These are phyloP conservation scores for Penicillium olsonii DNA, from an alignment of 2,329 filamentous ascomycete genomes.

Conservation along the genomic window DNA sequence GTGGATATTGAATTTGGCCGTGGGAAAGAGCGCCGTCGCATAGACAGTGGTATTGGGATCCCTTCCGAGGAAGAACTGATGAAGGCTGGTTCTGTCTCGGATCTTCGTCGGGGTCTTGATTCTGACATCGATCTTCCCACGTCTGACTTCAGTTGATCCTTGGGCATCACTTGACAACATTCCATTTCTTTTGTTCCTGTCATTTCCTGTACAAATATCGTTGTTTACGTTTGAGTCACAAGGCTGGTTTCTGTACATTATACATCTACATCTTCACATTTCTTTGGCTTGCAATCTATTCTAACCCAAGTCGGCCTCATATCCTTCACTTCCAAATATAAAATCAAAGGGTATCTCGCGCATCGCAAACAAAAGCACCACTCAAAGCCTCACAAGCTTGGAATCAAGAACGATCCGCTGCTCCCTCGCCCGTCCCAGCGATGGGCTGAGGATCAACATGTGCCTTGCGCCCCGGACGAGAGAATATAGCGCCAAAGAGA, in stretches of 20 bases:
- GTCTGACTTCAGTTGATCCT: slow-evolving; percentile 24
- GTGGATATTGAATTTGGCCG: slow-evolving; percentile 44
- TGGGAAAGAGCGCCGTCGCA: slow-evolving; percentile 39
- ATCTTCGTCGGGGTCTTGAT: slow-evolving; percentile 9
- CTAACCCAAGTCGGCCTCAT: no score
- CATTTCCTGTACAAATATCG: no score
- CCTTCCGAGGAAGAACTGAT: slow-evolving; percentile 33
- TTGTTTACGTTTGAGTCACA: no score
- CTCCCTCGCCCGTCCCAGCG: background rate
- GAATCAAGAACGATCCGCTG: background rate
- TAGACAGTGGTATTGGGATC: slow-evolving; percentile 46
- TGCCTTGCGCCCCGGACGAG: slow-evolving; percentile 18
- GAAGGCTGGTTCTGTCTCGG: slow-evolving; percentile 34
- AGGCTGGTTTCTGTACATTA: background rate
- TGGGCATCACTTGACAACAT: background rate
- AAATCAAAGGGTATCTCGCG: background rate
- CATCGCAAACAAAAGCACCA: background rate
- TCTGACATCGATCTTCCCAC: slow-evolving; percentile 24
- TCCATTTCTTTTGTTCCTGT: no score
- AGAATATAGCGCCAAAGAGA: slow-evolving; percentile 28
- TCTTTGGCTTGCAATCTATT: background rate
- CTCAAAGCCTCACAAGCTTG: background rate
- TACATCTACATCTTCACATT: background rate
- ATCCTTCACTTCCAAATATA: no score
- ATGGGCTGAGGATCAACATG: slow-evolving; percentile 6